A percentile compares a stretch with the other conserved stretches of the same genome.
Evolutionary conservation across 768 basidiomycete species (phyloP).

Genomic region (Nidularia sp.): DNA sequence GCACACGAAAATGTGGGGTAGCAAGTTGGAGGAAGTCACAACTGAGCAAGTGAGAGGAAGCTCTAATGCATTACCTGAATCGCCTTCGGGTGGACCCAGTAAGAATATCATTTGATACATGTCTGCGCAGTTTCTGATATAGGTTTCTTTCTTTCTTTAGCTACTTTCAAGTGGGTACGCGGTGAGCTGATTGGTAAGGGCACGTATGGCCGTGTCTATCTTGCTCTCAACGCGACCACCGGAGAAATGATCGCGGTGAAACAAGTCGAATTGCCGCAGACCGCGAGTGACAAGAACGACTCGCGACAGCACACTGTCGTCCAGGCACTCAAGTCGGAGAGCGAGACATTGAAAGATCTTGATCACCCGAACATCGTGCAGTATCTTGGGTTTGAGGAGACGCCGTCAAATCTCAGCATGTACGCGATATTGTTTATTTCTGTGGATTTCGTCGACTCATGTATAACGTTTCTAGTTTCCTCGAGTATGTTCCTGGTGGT

Average conservation of each 20-base stretch:
- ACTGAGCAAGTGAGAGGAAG: constrained; percentile 58
- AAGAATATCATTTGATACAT: constrained; percentile 20
- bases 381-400: constrained; percentile 94
- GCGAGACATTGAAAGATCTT: constrained; percentile 92
- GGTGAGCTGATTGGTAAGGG: constrained; percentile 97
- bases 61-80: constrained; percentile 45
- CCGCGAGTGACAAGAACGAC: constrained; percentile 88
- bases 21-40: constrained; percentile 88
- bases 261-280: constrained; percentile 93
- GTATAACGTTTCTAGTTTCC: constrained; percentile 55
- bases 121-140: neutral
- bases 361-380: constrained; percentile 98
- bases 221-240: constrained; percentile 92
- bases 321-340: constrained; percentile 91
- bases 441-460: neutral
- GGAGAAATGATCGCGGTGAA: constrained; percentile 99
- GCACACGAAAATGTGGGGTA: constrained; percentile 96
- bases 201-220: constrained; percentile 94
- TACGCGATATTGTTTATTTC: constrained; percentile 34
- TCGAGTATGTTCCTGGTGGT: constrained; percentile 98
- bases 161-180: constrained; percentile 97
- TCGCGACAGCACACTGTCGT: constrained; percentile 80
- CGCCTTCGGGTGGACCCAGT: constrained; percentile 67
- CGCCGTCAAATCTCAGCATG: constrained; percentile 87
- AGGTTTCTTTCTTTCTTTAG: constrained; percentile 32